phyloP scores from a whole-genome alignment of 169 alveolate genomes.

The Cryptosporidium andersoni region DNA sequence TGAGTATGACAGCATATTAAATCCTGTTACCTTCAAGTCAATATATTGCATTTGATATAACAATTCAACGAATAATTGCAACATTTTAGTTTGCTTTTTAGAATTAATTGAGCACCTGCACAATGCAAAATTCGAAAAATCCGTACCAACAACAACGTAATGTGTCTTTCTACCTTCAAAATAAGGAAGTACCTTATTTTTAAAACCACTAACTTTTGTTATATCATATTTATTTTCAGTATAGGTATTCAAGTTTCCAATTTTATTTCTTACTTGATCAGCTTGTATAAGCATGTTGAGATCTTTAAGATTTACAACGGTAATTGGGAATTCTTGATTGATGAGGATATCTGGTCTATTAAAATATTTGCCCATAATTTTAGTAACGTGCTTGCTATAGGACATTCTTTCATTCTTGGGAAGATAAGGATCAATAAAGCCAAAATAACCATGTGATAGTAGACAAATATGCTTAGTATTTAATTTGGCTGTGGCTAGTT shows the following conservation, averaged over 20 bases:
- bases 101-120: slow-evolving; percentile 48
- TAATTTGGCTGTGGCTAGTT: slow-evolving; percentile 24
- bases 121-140: slow-evolving; percentile 49
- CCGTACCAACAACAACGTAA: slow-evolving; percentile 45
- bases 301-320: slow-evolving; percentile 38
- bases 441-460: slow-evolving; percentile 37
- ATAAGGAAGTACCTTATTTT: slow-evolving; percentile 22
- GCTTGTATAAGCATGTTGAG: slow-evolving; percentile 17
- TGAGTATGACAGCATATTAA: slow-evolving; percentile 53
- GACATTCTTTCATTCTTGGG: slow-evolving; percentile 15
- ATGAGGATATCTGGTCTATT: background rate
- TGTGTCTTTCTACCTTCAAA: slow-evolving; percentile 16
- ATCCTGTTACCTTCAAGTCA: slow-evolving; percentile 24
- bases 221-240: background rate
- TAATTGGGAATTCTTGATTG: slow-evolving; percentile 54
- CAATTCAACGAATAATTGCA: slow-evolving; percentile 36
- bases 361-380: slow-evolving; percentile 24
- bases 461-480: slow-evolving; percentile 22
- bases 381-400: slow-evolving; percentile 38
- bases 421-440: slow-evolving; percentile 19
- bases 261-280: slow-evolving; percentile 18
- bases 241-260: slow-evolving; percentile 3
- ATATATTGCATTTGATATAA: slow-evolving; percentile 45
- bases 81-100: slow-evolving; percentile 20
- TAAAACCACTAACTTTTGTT: background rate